Conservation (phyloP, 257 asterid genomes). For the Vinca minor region DNA sequence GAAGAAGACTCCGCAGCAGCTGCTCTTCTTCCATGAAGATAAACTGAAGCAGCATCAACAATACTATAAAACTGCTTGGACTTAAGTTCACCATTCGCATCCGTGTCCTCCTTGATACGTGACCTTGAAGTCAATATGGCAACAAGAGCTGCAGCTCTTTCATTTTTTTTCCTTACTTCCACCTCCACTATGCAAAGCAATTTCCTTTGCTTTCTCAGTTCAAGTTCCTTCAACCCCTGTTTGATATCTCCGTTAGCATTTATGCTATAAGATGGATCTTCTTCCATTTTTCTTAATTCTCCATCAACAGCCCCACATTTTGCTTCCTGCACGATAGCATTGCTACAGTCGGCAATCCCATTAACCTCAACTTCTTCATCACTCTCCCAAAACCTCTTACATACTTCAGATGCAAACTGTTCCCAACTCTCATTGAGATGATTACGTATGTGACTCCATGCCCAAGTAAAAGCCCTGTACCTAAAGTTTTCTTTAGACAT, state of each 20-base stretch:
- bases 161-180: conserved; percentile 77
- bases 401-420: no score
- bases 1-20: no score
- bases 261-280: conserved; percentile 81
- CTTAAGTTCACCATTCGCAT: conserved; percentile 31
- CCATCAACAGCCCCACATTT: no score
- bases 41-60: conserved; percentile 98
- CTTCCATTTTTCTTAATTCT: conserved; percentile 67
- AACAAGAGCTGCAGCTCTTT: conserved; percentile 82
- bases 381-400: no score
- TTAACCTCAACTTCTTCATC: no score
- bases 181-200: conserved; percentile 96
- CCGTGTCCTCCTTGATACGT: conserved; percentile 65
- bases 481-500: no score
- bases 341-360: no score
- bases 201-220: conserved; percentile 85
- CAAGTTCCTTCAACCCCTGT: conserved; percentile 89
- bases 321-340: no score
- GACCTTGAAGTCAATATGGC: conserved; percentile 87
- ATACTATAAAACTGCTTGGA: conserved; percentile 70
- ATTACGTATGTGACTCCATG: no score
- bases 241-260: conserved; percentile 76
- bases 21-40: conserved; percentile 98
- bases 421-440: no score
- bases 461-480: no score